Evolutionary conservation across 1,284 basidiomycete genomes (phyloP).

Genomic region (Sphaerobolus stellatus): DNA sequence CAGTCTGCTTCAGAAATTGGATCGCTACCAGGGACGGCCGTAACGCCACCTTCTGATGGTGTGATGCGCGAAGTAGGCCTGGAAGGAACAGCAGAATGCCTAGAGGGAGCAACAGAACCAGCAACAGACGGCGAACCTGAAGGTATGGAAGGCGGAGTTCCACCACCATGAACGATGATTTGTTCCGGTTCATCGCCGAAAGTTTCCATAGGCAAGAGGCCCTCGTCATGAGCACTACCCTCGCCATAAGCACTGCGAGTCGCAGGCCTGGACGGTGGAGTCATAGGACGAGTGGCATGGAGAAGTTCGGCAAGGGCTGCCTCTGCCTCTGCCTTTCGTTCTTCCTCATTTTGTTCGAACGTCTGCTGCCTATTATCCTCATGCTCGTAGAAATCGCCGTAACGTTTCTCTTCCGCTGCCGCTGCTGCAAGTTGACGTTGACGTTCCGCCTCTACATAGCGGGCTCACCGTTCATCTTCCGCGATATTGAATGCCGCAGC

Average conservation of each 20-base stretch:
- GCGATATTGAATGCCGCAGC: slow-evolving; percentile 9
- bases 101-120: too few relatives aligned
- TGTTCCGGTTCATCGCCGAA: neutral
- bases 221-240: slow-evolving; percentile 15
- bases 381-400: slow-evolving; percentile 57
- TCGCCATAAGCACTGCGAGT: slow-evolving; percentile 11
- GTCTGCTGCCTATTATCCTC: slow-evolving; percentile 64
- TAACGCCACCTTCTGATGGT: neutral
- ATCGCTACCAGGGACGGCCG: neutral
- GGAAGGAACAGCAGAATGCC: slow-evolving; percentile 4
- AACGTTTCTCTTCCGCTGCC: slow-evolving; percentile 59
- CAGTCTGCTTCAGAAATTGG: neutral
- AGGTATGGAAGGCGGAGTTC: too few relatives aligned
- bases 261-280: slow-evolving; percentile 18
- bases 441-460: slow-evolving; percentile 49
- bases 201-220: slow-evolving; percentile 4
- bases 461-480: slow-evolving; percentile 22
- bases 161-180: slow-evolving; percentile 36
- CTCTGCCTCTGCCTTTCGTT: slow-evolving; percentile 52
- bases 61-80: neutral
- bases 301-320: slow-evolving; percentile 52
- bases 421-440: slow-evolving; percentile 49
- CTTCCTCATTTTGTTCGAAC: slow-evolving; percentile 58
- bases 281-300: slow-evolving; percentile 26
- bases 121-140: too few relatives aligned